A percentile compares a stretch with the other conserved stretches of the same genome.
phyloP scores from a whole-genome alignment of 2,329 filamentous ascomycete genomes.

The Pleomassaria siparia region DNA sequence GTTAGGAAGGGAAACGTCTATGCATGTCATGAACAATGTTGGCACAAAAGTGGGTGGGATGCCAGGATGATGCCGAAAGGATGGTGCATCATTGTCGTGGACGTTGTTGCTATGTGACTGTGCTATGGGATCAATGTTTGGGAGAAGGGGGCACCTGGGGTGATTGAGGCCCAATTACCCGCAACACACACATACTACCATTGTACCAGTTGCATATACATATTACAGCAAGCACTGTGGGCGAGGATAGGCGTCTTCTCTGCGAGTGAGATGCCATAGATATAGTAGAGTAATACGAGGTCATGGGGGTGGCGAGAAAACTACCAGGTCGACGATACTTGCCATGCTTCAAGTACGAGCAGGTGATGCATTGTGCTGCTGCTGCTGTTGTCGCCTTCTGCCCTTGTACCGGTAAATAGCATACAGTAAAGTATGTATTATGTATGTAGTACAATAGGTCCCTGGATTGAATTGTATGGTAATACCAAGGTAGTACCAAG shows the following conservation, averaged over 20 bases:
- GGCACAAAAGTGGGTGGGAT: not conserved
- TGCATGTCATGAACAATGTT: not conserved
- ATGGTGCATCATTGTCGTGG: not conserved
- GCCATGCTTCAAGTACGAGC: constrained; percentile 5
- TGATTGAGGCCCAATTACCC: too few species aligned
- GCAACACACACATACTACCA: too few species aligned
- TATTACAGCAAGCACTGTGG: too few species aligned
- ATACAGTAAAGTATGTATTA: too few species aligned
- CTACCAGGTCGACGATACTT: constrained; percentile 3
- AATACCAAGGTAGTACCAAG: not conserved
- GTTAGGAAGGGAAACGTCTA: not conserved
- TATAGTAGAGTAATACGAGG: too few species aligned
- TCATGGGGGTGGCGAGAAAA: not conserved
- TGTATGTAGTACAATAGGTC: too few species aligned
- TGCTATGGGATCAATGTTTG: not conserved
- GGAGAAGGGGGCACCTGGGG: not conserved
- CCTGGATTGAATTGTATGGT: too few species aligned
- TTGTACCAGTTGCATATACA: too few species aligned
- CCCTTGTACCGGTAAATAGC: too few species aligned
- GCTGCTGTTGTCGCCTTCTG: not conserved
- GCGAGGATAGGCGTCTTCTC: not conserved
- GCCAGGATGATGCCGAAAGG: not conserved
- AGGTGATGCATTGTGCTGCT: not conserved
- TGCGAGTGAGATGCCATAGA: not conserved
- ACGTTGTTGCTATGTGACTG: not conserved